Evolutionary conservation across 2,329 filamentous ascomycete species (phyloP).

Genomic region (Fusarium sp.): DNA sequence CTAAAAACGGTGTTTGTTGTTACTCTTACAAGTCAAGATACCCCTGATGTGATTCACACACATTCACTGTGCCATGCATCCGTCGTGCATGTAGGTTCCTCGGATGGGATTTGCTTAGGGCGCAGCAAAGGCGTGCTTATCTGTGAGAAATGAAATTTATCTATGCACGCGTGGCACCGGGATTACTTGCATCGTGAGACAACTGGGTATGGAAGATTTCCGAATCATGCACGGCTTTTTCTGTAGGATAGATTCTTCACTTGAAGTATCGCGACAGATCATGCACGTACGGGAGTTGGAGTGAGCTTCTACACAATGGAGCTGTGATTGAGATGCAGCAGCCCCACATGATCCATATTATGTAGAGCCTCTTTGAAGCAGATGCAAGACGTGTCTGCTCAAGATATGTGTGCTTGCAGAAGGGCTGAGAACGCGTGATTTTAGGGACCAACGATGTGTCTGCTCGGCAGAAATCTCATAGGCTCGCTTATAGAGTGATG

Average conservation of each 20-base stretch:
- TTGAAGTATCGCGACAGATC: constrained; percentile 21
- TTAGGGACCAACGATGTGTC: neutral
- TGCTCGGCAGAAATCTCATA: constrained; percentile 24
- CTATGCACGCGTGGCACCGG: constrained; percentile 21
- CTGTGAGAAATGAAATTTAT: constrained; percentile 6
- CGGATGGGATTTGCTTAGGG: neutral
- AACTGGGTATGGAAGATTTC: constrained; percentile 19
- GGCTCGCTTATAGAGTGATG: constrained; percentile 37
- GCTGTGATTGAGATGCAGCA: constrained; percentile 17
- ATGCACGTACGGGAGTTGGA: constrained; percentile 35
- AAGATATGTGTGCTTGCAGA: constrained; percentile 9
- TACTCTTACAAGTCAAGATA: constrained; percentile 38
- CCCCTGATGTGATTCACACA: constrained; percentile 33
- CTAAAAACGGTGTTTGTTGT: constrained; percentile 29
- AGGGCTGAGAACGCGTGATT: neutral
- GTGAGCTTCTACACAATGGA: constrained; percentile 4
- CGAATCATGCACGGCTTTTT: constrained; percentile 17
- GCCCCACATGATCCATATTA: constrained; percentile 1
- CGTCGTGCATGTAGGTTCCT: constrained; percentile 15
- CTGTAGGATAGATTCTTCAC: neutral
- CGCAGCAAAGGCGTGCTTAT: constrained; percentile 25
- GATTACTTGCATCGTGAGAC: constrained; percentile 21
- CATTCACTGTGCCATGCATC: constrained; percentile 17
- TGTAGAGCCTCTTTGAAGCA: neutral
- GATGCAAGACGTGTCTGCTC: constrained; percentile 22